A percentile compares a stretch with the other conserved stretches of the same genome.
Evolutionary conservation across 495 filamentous ascomycete species (phyloP).

Genomic region (Usnea hakonensis): DNA sequence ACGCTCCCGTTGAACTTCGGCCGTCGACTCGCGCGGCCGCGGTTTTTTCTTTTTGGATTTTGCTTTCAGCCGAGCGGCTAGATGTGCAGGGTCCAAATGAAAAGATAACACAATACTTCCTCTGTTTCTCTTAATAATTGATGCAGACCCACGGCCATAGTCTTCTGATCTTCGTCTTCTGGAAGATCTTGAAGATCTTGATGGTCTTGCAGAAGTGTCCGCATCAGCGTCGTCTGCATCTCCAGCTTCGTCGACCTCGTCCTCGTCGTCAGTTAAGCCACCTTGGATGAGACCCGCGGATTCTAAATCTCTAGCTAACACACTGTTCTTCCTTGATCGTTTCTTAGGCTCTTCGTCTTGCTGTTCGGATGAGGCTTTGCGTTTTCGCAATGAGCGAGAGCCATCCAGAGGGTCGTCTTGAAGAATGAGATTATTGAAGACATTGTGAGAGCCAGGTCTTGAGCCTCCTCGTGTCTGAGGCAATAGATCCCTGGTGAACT

Average conservation of each 20-base stretch:
- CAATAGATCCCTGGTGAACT: conserved; percentile 65
- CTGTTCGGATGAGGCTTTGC: conserved; percentile 58
- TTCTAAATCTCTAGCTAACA: conserved; percentile 13
- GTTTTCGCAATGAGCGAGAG: conserved; percentile 76
- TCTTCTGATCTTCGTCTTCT: conserved; percentile 30
- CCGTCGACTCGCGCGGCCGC: conserved; percentile 30
- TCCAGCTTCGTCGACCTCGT: conserved; percentile 22
- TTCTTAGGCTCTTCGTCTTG: conserved; percentile 46
- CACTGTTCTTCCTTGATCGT: conserved; percentile 30
- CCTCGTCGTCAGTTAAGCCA: conserved; percentile 10
- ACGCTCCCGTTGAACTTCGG: conserved; percentile 40
- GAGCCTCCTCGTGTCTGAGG: conserved; percentile 60
- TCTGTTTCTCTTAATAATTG: conserved; percentile 28
- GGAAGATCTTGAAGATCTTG: conserved; percentile 28
- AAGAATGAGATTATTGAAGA: conserved; percentile 69
- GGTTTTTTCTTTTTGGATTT: conserved; percentile 24
- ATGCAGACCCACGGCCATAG: conserved; percentile 25
- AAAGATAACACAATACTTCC: conserved; percentile 51
- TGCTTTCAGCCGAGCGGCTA: conserved; percentile 49
- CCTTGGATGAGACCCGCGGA: conserved; percentile 13
- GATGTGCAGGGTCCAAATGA: conserved; percentile 48
- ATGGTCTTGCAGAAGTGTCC: conserved; percentile 18
- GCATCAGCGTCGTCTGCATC: conserved; percentile 22
- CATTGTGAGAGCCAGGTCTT: conserved; percentile 74
- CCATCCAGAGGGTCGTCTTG: conserved; percentile 80